phyloP scores from a whole-genome alignment of 192 early-diverging fungal genomes.

The Dimargaris xerosporica region DNA sequence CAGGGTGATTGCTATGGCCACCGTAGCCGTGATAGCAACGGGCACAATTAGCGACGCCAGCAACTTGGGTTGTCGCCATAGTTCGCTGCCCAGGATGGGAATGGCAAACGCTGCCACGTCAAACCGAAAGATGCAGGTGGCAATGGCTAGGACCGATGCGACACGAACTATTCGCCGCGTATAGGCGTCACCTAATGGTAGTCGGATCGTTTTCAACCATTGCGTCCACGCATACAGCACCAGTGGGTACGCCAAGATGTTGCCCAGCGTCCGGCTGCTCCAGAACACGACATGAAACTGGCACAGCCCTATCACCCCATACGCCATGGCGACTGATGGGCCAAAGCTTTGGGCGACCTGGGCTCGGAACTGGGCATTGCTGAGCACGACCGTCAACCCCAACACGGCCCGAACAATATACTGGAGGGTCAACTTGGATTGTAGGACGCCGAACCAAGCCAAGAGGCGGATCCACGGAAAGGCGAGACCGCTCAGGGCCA shows the following conservation, averaged over 20 bases:
- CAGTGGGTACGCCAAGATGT: slow-evolving; percentile 65
- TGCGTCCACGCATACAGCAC: slow-evolving; percentile 31
- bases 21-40: slow-evolving; percentile 10
- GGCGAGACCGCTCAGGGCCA: slow-evolving; percentile 34
- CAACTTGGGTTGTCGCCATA: slow-evolving; percentile 12
- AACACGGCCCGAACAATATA: slow-evolving; percentile 28
- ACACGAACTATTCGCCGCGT: slow-evolving; percentile 16
- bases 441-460: slow-evolving; percentile 9
- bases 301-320: slow-evolving; percentile 28
- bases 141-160: slow-evolving; percentile 8
- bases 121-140: slow-evolving; percentile 36
- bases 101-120: slow-evolving; percentile 29
- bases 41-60: not conserved
- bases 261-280: slow-evolving; percentile 73
- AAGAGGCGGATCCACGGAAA: slow-evolving; percentile 23
- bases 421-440: slow-evolving; percentile 11
- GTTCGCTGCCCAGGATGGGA: slow-evolving; percentile 19
- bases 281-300: slow-evolving; percentile 91
- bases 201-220: slow-evolving; percentile 10
- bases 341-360: slow-evolving; percentile 45
- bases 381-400: slow-evolving; percentile 29
- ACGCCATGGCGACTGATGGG: slow-evolving; percentile 11
- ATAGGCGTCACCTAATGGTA: no score
- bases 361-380: slow-evolving; percentile 33
- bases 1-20: slow-evolving; percentile 25